phyloP scores from a whole-genome alignment of 495 filamentous ascomycete genomes.

The Diplogelasinospora grovesii region DNA sequence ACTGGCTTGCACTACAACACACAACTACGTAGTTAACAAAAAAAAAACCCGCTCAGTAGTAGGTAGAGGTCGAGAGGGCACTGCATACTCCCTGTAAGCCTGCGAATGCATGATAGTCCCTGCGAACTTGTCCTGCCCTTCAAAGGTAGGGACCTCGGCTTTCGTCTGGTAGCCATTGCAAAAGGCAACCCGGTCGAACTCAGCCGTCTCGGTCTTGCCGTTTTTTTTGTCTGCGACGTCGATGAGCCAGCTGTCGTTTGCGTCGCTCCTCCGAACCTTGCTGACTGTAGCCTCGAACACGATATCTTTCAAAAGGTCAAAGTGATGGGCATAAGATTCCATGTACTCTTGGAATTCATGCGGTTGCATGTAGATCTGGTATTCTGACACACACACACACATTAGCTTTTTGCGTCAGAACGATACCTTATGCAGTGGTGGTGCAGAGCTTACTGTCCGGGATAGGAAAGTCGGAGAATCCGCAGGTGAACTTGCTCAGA shows the following conservation, averaged over 20 bases:
- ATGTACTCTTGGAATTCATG: conserved; percentile 25
- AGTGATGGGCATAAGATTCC: conserved; percentile 15
- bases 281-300: conserved; percentile 7
- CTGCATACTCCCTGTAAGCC: conserved; percentile 11
- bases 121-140: conserved; percentile 19
- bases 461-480: conserved; percentile 30
- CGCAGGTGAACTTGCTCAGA: conserved; percentile 30
- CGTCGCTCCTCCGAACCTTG: background rate
- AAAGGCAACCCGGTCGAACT: conserved; percentile 27
- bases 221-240: conserved; percentile 16
- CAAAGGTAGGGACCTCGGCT: conserved; percentile 20
- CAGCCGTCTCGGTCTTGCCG: conserved; percentile 11
- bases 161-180: conserved; percentile 26
- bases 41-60: no score
- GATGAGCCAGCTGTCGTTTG: conserved; percentile 14
- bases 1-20: conserved; percentile 9
- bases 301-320: conserved; percentile 13
- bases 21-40: no score
- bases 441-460: conserved; percentile 24
- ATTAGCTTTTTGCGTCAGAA: no score
- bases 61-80: background rate
- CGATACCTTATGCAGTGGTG: no score
- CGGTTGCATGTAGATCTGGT: conserved; percentile 19
- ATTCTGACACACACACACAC: conserved; percentile 20
- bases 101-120: conserved; percentile 25